Evolutionary conservation across 352 stramenopile genomes (phyloP), one percentile per base, ranked within the genome.

Genomic region (Lagenidium sp.): DNA sequence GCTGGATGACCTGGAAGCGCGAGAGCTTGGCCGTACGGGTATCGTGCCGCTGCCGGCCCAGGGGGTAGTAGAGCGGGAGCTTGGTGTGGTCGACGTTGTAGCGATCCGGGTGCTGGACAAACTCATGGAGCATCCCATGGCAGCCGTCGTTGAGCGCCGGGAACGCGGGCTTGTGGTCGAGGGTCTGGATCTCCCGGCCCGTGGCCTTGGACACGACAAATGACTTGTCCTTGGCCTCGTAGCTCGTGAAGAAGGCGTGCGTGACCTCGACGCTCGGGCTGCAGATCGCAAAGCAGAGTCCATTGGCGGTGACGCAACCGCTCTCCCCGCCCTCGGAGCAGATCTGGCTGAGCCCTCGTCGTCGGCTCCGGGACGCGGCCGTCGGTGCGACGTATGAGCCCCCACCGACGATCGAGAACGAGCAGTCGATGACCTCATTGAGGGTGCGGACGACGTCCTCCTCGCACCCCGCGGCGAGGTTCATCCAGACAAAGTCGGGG

Each of bases 401-500:
- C 36, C 43, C 61, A 8, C 65, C 61, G 5, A 89, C 65, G 26
- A 85, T 62, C 7, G 73, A 69, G 36, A 85, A 66, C 4, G 73
- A 72, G 44, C 74, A 88, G 42, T 89, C 80, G 8, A 90, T 61
- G 19, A 87, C 68, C 24, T 86, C 70, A 44, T 85, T 87, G 40
- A 85, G 55, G 7, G 73, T 60, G 4, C 68, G 63, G 19, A 79
- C 64, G 11, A 93, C 57, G 37, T 73, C 51, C 32, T 90, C 80
- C 46, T 90, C 80, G 19, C 68, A 68, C 34, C 71, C 70, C 8
- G 74, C 53, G 26, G 61, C 62, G 15, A 74, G 41, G 20, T 68
- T 63, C 60, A 85, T 77, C 80, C 80, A 93, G 30, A 93, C 57
- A 28, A 93, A 76, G 43, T 93, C 77, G 11, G 80, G 76, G 21